Conservation (phyloP, 1,284 basidiomycete genomes). For the Ustilago trichophora region DNA sequence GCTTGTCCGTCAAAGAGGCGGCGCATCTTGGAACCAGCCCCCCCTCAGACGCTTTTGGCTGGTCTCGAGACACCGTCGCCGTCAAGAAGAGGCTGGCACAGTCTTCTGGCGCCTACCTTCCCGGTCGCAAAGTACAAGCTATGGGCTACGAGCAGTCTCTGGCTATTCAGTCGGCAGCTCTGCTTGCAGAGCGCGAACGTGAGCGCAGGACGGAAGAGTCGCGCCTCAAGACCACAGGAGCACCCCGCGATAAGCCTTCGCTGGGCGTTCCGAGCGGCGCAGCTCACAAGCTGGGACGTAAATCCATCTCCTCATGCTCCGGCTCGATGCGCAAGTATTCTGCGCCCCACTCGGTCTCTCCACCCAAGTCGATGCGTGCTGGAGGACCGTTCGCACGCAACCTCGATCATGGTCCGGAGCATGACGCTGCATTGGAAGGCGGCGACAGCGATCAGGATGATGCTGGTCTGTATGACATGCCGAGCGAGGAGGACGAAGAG, state of each 20-base stretch:
- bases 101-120: constrained; percentile 26
- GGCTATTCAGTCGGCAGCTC: constrained; percentile 40
- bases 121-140: constrained; percentile 37
- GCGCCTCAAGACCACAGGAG: constrained; percentile 12
- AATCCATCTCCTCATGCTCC: constrained; percentile 47
- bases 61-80: constrained; percentile 38
- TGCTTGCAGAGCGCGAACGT: constrained; percentile 40
- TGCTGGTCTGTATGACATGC: constrained; percentile 9
- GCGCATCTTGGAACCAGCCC: constrained; percentile 17
- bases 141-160: constrained; percentile 43
- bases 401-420: constrained; percentile 23
- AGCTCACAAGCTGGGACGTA: constrained; percentile 39
- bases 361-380: constrained; percentile 25
- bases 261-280: constrained; percentile 38
- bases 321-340: constrained; percentile 40
- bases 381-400: constrained; percentile 36
- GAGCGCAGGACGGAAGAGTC: constrained; percentile 31
- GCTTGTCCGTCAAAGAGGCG: constrained; percentile 28
- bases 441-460: constrained; percentile 38
- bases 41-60: constrained; percentile 28
- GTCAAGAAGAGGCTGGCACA: constrained; percentile 46
- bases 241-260: constrained; percentile 26
- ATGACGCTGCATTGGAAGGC: constrained; percentile 35
- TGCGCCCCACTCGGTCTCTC: constrained; percentile 23
- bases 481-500: constrained; percentile 24